Evolutionary conservation across 805 yeast species (phyloP).

Genomic region (Clavispora asparagi): DNA sequence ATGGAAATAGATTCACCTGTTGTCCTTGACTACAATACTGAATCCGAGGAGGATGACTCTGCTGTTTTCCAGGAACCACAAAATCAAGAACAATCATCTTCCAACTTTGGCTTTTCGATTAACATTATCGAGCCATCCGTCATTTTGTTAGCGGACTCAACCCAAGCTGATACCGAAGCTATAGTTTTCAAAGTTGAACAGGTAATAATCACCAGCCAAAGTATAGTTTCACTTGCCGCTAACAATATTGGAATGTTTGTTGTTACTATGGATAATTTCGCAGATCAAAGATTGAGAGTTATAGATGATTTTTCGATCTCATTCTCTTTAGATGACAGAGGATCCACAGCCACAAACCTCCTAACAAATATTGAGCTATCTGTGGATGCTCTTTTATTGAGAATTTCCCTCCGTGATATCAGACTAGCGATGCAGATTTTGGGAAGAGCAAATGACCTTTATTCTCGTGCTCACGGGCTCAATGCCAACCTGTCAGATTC

Average conservation of each 20-base stretch:
- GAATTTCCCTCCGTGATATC: conserved; percentile 85
- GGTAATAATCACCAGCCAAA: conserved; percentile 62
- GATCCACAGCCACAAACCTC: conserved; percentile 52
- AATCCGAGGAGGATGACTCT: neutral
- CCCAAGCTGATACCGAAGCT: conserved; percentile 68
- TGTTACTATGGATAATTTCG: conserved; percentile 64
- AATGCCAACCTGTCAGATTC: conserved; percentile 13
- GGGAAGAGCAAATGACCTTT: conserved; percentile 61
- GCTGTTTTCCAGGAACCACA: neutral
- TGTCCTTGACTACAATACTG: conserved; percentile 7
- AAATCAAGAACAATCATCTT: neutral
- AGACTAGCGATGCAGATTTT: conserved; percentile 71
- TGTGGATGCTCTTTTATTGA: conserved; percentile 72
- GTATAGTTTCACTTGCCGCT: conserved; percentile 60
- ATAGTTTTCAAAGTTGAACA: conserved; percentile 86
- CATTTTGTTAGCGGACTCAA: conserved; percentile 75
- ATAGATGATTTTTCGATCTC: conserved; percentile 87
- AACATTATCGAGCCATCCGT: conserved; percentile 75
- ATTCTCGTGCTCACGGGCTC: conserved; percentile 21
- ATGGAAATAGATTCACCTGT: conserved; percentile 19
- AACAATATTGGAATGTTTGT: conserved; percentile 84
- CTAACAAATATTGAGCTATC: conserved; percentile 64
- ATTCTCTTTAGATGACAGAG: conserved; percentile 65
- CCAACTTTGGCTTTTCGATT: conserved; percentile 48
- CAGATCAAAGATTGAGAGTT: conserved; percentile 61